A percentile compares a stretch with the other conserved stretches of the same genome.
phyloP scores from a whole-genome alignment of 140 eudicot species.

The Cichorium intybus region DNA sequence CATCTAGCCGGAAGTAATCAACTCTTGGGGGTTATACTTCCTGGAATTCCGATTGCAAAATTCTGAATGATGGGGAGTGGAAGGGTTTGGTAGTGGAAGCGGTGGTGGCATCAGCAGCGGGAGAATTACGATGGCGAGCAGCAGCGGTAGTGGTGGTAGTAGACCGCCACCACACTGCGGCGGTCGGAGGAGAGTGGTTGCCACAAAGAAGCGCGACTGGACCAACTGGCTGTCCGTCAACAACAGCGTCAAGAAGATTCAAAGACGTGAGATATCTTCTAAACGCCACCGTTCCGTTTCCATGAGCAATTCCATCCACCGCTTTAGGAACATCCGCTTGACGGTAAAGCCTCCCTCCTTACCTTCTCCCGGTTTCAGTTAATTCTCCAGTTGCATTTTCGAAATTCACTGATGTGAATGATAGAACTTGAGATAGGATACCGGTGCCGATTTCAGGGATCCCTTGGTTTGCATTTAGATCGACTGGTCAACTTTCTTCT shows the following conservation, averaged over 20 bases:
- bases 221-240: conserved; percentile 39
- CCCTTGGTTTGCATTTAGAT: conserved; percentile 6
- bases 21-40: background rate
- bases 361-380: background rate
- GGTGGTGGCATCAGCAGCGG: background rate
- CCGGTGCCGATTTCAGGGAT: background rate
- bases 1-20: background rate
- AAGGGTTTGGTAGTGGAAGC: conserved; percentile 3
- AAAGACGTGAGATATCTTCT: conserved; percentile 55
- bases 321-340: conserved; percentile 52
- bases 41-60: background rate
- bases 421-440: background rate
- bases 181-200: conserved; percentile 46
- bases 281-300: conserved; percentile 46
- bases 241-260: conserved; percentile 51
- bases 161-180: conserved; percentile 41
- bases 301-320: conserved; percentile 40
- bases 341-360: conserved; percentile 24
- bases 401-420: background rate
- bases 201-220: conserved; percentile 47
- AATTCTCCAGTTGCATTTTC: background rate
- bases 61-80: background rate
- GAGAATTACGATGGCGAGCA: conserved; percentile 1
- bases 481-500: background rate
- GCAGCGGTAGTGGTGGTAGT: conserved; percentile 23